These are phyloP conservation scores for Atkinsonella texensis DNA, from an alignment of 2,329 filamentous ascomycete species.

Conservation along the genomic window DNA sequence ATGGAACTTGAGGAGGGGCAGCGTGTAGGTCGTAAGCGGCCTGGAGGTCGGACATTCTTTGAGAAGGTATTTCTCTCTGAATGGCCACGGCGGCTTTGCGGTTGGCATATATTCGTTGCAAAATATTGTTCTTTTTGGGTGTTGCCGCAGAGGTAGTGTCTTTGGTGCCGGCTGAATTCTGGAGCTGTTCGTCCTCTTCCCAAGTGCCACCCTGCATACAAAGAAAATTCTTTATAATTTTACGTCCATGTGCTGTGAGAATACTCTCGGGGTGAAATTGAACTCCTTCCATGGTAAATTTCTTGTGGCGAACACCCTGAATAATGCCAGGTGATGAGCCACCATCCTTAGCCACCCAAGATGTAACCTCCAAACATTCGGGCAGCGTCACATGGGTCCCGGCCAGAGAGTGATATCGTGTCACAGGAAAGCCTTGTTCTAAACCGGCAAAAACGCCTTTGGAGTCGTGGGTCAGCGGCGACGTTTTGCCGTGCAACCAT, in stretches of 20 bases:
- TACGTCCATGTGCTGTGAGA: conserved; percentile 73
- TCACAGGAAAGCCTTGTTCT: conserved; percentile 71
- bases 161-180: conserved; percentile 25
- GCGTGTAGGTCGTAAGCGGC: conserved; percentile 76
- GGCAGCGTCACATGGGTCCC: conserved; percentile 83
- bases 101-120: conserved; percentile 81
- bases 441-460: conserved; percentile 88
- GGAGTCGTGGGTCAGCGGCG: conserved; percentile 72
- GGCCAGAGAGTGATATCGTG: conserved; percentile 90
- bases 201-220: conserved; percentile 82
- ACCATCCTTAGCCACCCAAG: conserved; percentile 71
- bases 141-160: conserved; percentile 14
- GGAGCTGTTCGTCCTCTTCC: conserved; percentile 60
- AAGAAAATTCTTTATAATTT: conserved; percentile 90
- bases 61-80: conserved; percentile 78
- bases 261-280: conserved; percentile 99
- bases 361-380: conserved; percentile 75
- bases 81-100: conserved; percentile 62
- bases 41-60: conserved; percentile 71
- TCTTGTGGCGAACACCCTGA: conserved; percentile 92
- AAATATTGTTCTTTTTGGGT: conserved; percentile 65
- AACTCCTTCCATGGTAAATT: conserved; percentile 84
- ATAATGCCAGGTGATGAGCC: conserved; percentile 73
- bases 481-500: conserved; percentile 96
- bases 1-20: conserved; percentile 71